These are phyloP conservation scores for Kernera saxatilis DNA, from an alignment of 345 rosid species.

Conservation along the genomic window DNA sequence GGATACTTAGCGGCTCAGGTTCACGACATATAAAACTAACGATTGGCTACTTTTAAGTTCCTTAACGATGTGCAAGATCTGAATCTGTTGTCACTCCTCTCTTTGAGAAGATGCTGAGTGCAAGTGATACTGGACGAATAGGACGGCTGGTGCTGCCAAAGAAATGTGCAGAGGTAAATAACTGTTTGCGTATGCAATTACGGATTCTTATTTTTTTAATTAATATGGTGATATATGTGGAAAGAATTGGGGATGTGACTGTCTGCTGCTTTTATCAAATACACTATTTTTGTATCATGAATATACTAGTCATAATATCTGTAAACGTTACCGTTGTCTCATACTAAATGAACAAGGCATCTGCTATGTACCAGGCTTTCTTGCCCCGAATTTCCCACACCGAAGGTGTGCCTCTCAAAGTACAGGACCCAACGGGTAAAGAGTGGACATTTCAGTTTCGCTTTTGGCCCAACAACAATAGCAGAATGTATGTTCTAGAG, in stretches of 20 bases:
- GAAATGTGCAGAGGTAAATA: constrained; percentile 89
- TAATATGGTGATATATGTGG: not conserved
- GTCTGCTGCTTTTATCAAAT: constrained; percentile 17
- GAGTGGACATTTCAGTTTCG: constrained; percentile 97
- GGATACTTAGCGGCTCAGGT: constrained; percentile 15
- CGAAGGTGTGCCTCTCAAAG: constrained; percentile 89
- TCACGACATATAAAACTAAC: constrained; percentile 10
- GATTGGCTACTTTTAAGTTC: constrained; percentile 16
- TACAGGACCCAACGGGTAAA: constrained; percentile 89
- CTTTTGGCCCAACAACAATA: constrained; percentile 88
- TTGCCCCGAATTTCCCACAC: constrained; percentile 78
- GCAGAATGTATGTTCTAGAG: constrained; percentile 94
- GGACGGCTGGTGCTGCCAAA: constrained; percentile 94
- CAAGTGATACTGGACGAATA: constrained; percentile 86
- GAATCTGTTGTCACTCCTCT: constrained; percentile 73
- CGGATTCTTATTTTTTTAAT: not conserved
- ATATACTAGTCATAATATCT: constrained; percentile 2
- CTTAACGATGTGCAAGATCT: constrained; percentile 71
- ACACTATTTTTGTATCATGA: not conserved
- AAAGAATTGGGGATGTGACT: constrained; percentile 5
- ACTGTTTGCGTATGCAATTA: constrained; percentile 20
- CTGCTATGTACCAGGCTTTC: constrained; percentile 55
- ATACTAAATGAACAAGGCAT: constrained; percentile 5
- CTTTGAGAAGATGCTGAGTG: constrained; percentile 95
- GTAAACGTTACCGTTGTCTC: constrained; percentile 6